phyloP scores from a whole-genome alignment of 1,284 basidiomycete genomes.

The Fistulina hepatica region DNA sequence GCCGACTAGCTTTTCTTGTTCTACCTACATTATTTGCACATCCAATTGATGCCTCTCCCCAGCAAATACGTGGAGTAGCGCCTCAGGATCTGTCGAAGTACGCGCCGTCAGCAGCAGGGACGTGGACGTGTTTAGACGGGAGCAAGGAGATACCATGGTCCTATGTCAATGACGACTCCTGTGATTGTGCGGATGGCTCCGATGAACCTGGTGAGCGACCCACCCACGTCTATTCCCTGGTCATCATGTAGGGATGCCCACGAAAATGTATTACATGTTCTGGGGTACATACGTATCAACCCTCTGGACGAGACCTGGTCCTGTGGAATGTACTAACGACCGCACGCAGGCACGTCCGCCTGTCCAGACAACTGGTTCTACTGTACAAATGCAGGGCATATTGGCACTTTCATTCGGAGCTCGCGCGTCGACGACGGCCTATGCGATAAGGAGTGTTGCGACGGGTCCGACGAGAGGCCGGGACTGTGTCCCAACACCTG shows the following conservation, averaged over 20 bases:
- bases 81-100: slow-evolving; percentile 39
- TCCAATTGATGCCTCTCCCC: too few relatives aligned
- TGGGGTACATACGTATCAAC: too few relatives aligned
- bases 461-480: slow-evolving; percentile 86
- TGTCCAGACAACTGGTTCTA: slow-evolving; percentile 75
- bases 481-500: slow-evolving; percentile 80
- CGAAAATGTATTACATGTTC: too few relatives aligned
- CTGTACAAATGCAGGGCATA: slow-evolving; percentile 83
- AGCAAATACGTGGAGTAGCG: too few relatives aligned
- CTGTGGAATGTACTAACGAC: too few relatives aligned
- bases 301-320: too few relatives aligned
- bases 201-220: slow-evolving; percentile 72
- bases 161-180: slow-evolving; percentile 90
- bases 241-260: too few relatives aligned
- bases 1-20: too few relatives aligned
- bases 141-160: slow-evolving; percentile 63
- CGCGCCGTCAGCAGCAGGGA: slow-evolving; percentile 32
- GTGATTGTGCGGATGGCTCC: slow-evolving; percentile 87
- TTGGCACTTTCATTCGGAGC: slow-evolving; percentile 68
- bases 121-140: slow-evolving; percentile 67
- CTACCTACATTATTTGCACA: too few relatives aligned
- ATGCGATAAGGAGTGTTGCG: slow-evolving; percentile 91
- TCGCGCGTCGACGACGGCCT: slow-evolving; percentile 91
- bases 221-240: slow-evolving; percentile 1
- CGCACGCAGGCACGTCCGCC: slow-evolving; percentile 67